phyloP scores from a whole-genome alignment of 1,284 basidiomycete genomes.

The Gomphus bonarii region DNA sequence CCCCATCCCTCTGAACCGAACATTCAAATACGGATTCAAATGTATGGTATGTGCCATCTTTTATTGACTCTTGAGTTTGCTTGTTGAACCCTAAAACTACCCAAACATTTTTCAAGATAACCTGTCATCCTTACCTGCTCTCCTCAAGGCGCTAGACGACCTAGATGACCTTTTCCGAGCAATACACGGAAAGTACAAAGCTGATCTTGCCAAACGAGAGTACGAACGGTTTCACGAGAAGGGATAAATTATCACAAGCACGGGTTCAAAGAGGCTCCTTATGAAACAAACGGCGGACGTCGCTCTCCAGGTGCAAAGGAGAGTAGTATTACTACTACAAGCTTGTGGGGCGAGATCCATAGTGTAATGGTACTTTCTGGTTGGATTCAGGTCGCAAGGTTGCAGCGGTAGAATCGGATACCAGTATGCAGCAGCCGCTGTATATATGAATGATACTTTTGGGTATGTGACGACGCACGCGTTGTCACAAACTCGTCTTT shows the following conservation, averaged over 20 bases:
- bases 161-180: slow-evolving; percentile 53
- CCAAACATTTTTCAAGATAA: slow-evolving; percentile 20
- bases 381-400: no score
- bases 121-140: slow-evolving; percentile 68
- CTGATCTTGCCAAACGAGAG: slow-evolving; percentile 2
- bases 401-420: no score
- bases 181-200: slow-evolving; percentile 10
- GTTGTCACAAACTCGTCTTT: not conserved
- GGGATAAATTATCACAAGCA: not conserved
- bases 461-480: not conserved
- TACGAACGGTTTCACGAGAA: slow-evolving; percentile 8
- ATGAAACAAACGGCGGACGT: no score
- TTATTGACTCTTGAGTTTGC: not conserved
- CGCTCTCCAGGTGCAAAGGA: no score
- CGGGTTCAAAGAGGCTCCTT: no score
- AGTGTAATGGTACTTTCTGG: no score
- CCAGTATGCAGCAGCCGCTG: no score
- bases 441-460: no score
- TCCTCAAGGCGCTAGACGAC: slow-evolving; percentile 64
- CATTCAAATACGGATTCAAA: slow-evolving; percentile 94
- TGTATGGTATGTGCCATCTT: slow-evolving; percentile 73
- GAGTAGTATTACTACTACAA: no score
- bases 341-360: no score
- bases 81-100: slow-evolving; percentile 3
- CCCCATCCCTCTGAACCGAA: slow-evolving; percentile 96